Percentiles rank a stretch among this genome's conserved stretches.
These are phyloP conservation scores for Helotiales sp. DNA, from an alignment of 2,329 filamentous ascomycete genomes.

Conservation along the genomic window DNA sequence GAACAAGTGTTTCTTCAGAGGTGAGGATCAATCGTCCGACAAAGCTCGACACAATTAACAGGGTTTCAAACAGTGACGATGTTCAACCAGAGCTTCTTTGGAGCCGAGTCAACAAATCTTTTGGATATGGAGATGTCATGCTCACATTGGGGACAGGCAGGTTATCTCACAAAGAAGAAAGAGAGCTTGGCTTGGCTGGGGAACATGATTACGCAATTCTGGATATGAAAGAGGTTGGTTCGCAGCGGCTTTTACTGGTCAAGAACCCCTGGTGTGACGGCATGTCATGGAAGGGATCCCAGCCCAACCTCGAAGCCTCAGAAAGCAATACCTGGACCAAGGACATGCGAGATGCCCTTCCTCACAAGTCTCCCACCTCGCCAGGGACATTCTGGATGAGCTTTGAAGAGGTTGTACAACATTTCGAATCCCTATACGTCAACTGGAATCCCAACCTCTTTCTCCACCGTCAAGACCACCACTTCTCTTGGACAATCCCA, in stretches of 20 bases:
- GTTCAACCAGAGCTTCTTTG: slow-evolving; percentile 75
- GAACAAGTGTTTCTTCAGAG: slow-evolving; percentile 90
- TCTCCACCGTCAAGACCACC: slow-evolving; percentile 77
- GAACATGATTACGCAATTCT: slow-evolving; percentile 95
- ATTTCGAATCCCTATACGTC: slow-evolving; percentile 94
- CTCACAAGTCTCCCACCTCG: slow-evolving; percentile 30
- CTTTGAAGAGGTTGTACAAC: slow-evolving; percentile 81
- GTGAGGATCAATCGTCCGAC: slow-evolving; percentile 39
- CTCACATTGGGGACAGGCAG: slow-evolving; percentile 89
- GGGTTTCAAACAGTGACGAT: slow-evolving; percentile 60
- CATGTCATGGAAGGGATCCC: slow-evolving; percentile 65
- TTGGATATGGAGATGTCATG: slow-evolving; percentile 76
- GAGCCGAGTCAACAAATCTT: slow-evolving; percentile 73
- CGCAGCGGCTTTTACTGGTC: slow-evolving; percentile 70
- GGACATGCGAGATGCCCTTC: slow-evolving; percentile 28
- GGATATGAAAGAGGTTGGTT: slow-evolving; percentile 67
- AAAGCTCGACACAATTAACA: slow-evolving; percentile 2
- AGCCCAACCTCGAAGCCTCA: slow-evolving; percentile 6
- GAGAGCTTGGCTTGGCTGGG: slow-evolving; percentile 76
- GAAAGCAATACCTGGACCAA: slow-evolving; percentile 19
- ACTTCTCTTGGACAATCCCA: slow-evolving; percentile 77
- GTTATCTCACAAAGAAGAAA: slow-evolving; percentile 74
- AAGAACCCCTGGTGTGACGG: slow-evolving; percentile 97
- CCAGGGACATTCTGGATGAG: slow-evolving; percentile 94
- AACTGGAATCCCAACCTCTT: slow-evolving; percentile 96